Base-by-base conservation (phyloP, 2,329 filamentous ascomycete species). In the Aspergillus oerlinghausenensis region DNA sequence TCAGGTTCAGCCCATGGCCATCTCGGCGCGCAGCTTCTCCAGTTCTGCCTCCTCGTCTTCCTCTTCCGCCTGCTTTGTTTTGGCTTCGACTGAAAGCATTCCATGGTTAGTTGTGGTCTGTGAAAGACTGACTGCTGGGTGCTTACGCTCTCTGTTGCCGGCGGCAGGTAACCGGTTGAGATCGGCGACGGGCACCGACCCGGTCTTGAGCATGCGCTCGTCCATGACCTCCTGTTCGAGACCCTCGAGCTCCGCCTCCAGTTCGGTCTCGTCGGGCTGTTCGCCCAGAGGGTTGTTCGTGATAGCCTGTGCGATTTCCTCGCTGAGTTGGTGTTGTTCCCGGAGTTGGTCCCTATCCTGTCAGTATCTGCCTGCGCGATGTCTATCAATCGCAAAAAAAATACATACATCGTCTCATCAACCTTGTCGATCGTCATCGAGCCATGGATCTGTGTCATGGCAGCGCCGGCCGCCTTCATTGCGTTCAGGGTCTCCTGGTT, bases 11-110 rank as follows among this genome's bases (percentile, higher is more conserved):
- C 75, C 96, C 88, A 97, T 96, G 63, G 92, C 92, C 93, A 97
- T 97, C 77, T 97, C 93, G 38, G 91, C 92, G 73, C 96, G 92
- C 65, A 99, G 77, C 78, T 94, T 97, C 75, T 88, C 85, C 70
- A 97, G 80, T 79, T 97, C 93, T 68, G 88, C 93, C 75, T 97
- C 93, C 72, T 97, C 94, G 82, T 97, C 93, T 74, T 97, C 92
- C 74, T 96, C 91, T 71, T 89, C 86, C 73, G 59, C 72, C 70
- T 64, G 78, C 74, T 78, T 72, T 60, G 75, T 66, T 68, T 79
- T 79, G 60, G 75, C 75, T 71, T 75, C 77, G 64, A 75, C 76
- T 79, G 63, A 56, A 23, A 56, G 52, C 11, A 4, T 52, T 55
- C 25, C 59, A 58, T 54, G 50, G 38, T 51, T 47, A 47, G 43